A percentile compares a stretch with the other conserved stretches of the same genome.
Evolutionary conservation across 192 early-diverging fungal genomes (phyloP).

Genomic region (Chytriomyces hyalinus): DNA sequence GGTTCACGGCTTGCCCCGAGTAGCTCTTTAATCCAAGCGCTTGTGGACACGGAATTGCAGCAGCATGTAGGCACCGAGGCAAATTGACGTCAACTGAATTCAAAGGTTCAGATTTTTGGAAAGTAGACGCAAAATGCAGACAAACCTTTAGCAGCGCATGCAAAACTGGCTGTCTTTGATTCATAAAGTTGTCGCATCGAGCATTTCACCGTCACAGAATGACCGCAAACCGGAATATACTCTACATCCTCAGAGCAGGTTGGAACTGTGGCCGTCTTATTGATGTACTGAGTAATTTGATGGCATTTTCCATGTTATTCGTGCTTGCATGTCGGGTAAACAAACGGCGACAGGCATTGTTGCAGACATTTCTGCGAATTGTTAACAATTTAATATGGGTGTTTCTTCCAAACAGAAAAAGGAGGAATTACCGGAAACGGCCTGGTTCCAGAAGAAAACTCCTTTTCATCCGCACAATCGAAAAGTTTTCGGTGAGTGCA

Average conservation of each 20-base stretch:
- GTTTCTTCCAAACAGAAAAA: neutral
- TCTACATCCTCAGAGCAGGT: conserved; percentile 33
- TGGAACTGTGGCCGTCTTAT: conserved; percentile 3
- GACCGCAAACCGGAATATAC: conserved; percentile 31
- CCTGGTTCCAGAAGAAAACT: conserved; percentile 3
- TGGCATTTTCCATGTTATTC: conserved; percentile 27
- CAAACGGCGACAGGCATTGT: conserved; percentile 15
- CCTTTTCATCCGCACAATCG: conserved; percentile 26
- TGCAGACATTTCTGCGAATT: neutral
- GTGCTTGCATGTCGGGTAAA: conserved; percentile 34
- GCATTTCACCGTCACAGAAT: conserved; percentile 24
- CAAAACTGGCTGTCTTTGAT: neutral
- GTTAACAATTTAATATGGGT: neutral
- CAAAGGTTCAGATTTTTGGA: neutral
- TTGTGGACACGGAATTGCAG: conserved; percentile 20
- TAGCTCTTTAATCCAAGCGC: conserved; percentile 1
- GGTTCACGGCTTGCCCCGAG: neutral
- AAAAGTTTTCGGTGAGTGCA: conserved; percentile 30
- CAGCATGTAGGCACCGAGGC: conserved; percentile 30
- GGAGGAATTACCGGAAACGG: conserved; percentile 26
- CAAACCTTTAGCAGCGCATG: conserved; percentile 15
- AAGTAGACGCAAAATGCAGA: neutral
- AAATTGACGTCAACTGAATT: conserved; percentile 1
- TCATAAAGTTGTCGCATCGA: conserved; percentile 28
- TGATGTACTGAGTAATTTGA: conserved; percentile 16